Base-by-base conservation (phyloP, 192 early-diverging fungal species). In the Radiomyces spectabilis region DNA sequence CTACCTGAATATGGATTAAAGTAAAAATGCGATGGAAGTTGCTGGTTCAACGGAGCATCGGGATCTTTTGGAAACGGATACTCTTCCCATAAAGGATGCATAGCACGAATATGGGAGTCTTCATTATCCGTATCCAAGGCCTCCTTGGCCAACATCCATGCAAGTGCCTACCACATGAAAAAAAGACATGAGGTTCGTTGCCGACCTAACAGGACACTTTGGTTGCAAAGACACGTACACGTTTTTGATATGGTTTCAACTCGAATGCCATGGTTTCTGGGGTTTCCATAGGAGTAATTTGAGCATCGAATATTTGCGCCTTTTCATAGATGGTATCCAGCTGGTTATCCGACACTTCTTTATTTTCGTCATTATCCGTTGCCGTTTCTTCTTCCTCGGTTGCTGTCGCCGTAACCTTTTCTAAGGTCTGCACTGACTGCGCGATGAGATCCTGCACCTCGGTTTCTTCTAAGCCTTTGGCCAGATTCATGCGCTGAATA, bases 11-110 rank as follows among this genome's bases (percentile, higher is more conserved):
- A 79, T 19, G 69, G 72, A 37, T 76, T 76, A 13, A 80, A 48
- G 53, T 72, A 80, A 38, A 72, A 74, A 1, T 46, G 41, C 13
- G 48, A 12, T 57, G 49, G 19, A 30, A 61, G 21, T 42, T 56
- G 31, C 16, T 38, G 16, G 43, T 8, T 1, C 13, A 32, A 46
- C 21, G 51, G 53, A 15, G 56, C 51, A 0, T 53, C 55, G 22
- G 59, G 59, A 27, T 73, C 70, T 6, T 31, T 46, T 21, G 63
- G 53, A 56, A 80, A 76, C 1, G 41, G 56, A 50, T 77, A 80
- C 25, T 66, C 77, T 37, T 80, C 74, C 72, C 72, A 80, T 2
- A 80, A 61, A 12, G 77, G 77, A 53, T 80, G 77, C 29, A 80
- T 53, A 10, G 77, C 51, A n/a, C 60, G 41, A 26, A 65, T 52